Conservation (phyloP, 345 rosid genomes). For the Nephelium lappaceum region DNA sequence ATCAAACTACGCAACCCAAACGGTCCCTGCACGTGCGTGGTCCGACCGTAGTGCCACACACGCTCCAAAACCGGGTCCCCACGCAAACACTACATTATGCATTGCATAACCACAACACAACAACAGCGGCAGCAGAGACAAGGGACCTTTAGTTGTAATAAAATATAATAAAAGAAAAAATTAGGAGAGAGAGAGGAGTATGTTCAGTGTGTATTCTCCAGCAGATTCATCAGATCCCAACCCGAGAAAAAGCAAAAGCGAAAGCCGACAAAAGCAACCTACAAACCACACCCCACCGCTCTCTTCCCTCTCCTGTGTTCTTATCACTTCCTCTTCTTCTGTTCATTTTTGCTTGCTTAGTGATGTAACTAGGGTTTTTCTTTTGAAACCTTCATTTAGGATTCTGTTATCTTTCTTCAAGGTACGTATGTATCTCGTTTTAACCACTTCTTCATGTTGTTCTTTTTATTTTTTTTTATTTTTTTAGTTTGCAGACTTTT, state of each 20-base stretch:
- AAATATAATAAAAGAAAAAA: neutral
- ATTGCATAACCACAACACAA: neutral
- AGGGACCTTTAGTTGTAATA: neutral
- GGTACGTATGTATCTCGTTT: neutral
- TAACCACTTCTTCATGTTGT: no score
- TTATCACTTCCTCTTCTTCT: constrained; percentile 24
- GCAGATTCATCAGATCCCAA: constrained; percentile 49
- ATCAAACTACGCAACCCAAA: neutral
- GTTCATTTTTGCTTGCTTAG: neutral
- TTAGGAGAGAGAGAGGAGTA: constrained; percentile 12
- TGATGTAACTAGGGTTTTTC: constrained; percentile 9
- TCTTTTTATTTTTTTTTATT: neutral
- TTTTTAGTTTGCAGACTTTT: constrained; percentile 10
- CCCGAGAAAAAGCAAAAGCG: constrained; percentile 19
- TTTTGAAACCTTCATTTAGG: neutral
- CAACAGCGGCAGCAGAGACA: neutral
- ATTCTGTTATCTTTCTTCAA: neutral
- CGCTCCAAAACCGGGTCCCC: constrained; percentile 23
- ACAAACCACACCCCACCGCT: constrained; percentile 16
- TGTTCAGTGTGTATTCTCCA: constrained; percentile 25
- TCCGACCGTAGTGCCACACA: constrained; percentile 15
- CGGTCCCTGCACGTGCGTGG: constrained; percentile 18
- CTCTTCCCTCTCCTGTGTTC: constrained; percentile 23
- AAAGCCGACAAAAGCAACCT: constrained; percentile 11
- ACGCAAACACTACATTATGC: neutral